Evolutionary conservation across 169 alveolate genomes (phyloP).

Genomic region (Babesia bigemina): DNA sequence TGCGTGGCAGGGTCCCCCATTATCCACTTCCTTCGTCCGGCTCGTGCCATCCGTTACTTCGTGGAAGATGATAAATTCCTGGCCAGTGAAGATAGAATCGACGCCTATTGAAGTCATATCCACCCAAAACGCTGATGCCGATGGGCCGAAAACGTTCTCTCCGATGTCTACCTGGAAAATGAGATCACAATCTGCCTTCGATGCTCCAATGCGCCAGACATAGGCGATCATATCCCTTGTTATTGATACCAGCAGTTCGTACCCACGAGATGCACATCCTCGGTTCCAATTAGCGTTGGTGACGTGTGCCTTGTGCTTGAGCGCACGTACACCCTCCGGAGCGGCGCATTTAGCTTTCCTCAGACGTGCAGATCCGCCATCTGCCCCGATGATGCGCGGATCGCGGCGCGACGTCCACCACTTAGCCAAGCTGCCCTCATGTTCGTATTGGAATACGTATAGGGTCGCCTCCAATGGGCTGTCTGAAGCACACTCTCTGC

Average conservation of each 20-base stretch:
- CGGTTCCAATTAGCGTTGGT: conserved; percentile 52
- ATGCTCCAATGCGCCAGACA: conserved; percentile 51
- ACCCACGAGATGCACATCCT: background rate
- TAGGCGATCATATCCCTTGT: conserved; percentile 49
- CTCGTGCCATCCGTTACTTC: conserved; percentile 1
- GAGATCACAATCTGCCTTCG: background rate
- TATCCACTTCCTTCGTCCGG: background rate
- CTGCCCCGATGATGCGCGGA: background rate
- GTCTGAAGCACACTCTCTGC: background rate
- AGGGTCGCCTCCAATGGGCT: conserved; percentile 6
- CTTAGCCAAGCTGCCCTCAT: conserved; percentile 25
- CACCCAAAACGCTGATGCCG: conserved; percentile 35
- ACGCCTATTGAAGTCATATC: conserved; percentile 5
- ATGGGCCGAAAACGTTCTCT: conserved; percentile 9
- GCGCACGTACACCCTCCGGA: conserved; percentile 34
- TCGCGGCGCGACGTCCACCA: conserved; percentile 2
- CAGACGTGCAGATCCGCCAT: background rate
- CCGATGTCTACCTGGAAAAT: conserved; percentile 28
- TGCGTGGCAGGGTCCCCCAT: background rate
- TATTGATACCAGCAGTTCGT: conserved; percentile 52
- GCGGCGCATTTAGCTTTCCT: background rate
- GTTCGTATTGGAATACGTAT: conserved; percentile 31
- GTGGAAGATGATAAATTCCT: conserved; percentile 52
- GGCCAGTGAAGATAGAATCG: conserved; percentile 41
- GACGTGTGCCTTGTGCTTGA: conserved; percentile 42